Evolutionary conservation across 2,329 filamentous ascomycete species (phyloP), one percentile per base, ranked within the genome.

Genomic region (Leptographium radiaticola): DNA sequence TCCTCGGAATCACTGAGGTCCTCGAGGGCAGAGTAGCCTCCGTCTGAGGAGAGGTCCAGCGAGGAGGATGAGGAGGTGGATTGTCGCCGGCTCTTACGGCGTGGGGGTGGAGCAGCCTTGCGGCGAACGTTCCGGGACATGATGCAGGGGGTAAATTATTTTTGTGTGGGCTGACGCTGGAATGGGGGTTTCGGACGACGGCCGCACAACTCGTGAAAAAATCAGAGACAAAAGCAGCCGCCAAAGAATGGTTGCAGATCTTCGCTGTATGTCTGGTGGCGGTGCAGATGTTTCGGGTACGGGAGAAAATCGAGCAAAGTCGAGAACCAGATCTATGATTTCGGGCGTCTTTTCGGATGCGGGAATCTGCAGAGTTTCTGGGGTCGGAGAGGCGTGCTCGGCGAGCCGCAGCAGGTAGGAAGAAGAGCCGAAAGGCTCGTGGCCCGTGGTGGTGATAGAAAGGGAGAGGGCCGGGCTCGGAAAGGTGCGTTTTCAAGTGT

Each of bases 1-100:
- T 90, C 79, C 53, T 79, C 87, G 12, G 81, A 84, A 61, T 90
- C 87, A 60, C 80, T 87, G 57, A 94, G 84, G 51, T 89, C 80
- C 64, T 91, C 86, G 56, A 94, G 84, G 40, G 76, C 85, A 2
- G 82, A 86, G 66, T 89, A 89, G 54, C 81, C 84, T 52, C 77
- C 80, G 51, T 89, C 86, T 56, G 84, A 80, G 58, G 79, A 84
- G 7, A 81, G 70, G 61, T 79, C 70, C 54, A 77, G 67, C 1
- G 77, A 79, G 11, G 79, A 77, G 7, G 77, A 78, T 8, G 77
- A 78, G 59, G 77, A 78, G 7, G 71, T 70, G 60, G 76, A 80
- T 55, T 66, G 70, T 51, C 75, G 70, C 58, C 77, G 75, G 49
- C 64, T 66, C 65, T 73, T 75, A 65, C 67, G 65, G 59, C 72